Base-by-base conservation (phyloP, 2,329 filamentous ascomycete genomes). In the Penicillium sp. region DNA sequence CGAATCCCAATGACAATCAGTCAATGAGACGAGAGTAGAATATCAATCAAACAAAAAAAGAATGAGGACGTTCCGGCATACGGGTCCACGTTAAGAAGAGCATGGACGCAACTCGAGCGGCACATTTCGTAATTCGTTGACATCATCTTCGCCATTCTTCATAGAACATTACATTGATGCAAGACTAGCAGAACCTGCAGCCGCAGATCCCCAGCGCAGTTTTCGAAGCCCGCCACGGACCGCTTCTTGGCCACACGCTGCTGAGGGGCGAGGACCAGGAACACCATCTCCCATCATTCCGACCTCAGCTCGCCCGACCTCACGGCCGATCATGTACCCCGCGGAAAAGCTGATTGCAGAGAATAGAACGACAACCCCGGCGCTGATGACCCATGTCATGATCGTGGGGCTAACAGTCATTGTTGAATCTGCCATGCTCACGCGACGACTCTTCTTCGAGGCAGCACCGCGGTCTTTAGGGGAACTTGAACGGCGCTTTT, bases 341-440 rank as follows among this genome's bases (percentile, higher is more conserved):
- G 86, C 85, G 0, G 83, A 83, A 70, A 88, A 88, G 64, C 84
- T 86, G 60, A 88, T 81, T 2, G 85, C 86, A 17, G 83, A 85
- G 55, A 88, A 82, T 0, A 87, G 77, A 2, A 88, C 83, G 1
- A 88, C 83, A 19, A 88, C 84, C 2, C 86, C 85, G 0, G 86
- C 86, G 49, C 83, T 85, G 47, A 87, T 81, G 5, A 87, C 82
- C 86, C 86, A 88, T 0, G 85, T 87, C 63, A 88, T 81, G 9
- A 88, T 74, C 0, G 85, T 87, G 0, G 85, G 85, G 33, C 79
- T 83, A 57, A 84, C 78, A 7, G 72, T 53, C 1, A 71, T 62
- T 3, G 70, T 65, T 6, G 70, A 65, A 19, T 77, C 72, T 2
- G 68, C 56, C 39, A 71, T 53, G 39, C 59, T 68, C 5, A 66